phyloP scores from a whole-genome alignment of 2,329 filamentous ascomycete species.

The Calonectria fujianensis region DNA sequence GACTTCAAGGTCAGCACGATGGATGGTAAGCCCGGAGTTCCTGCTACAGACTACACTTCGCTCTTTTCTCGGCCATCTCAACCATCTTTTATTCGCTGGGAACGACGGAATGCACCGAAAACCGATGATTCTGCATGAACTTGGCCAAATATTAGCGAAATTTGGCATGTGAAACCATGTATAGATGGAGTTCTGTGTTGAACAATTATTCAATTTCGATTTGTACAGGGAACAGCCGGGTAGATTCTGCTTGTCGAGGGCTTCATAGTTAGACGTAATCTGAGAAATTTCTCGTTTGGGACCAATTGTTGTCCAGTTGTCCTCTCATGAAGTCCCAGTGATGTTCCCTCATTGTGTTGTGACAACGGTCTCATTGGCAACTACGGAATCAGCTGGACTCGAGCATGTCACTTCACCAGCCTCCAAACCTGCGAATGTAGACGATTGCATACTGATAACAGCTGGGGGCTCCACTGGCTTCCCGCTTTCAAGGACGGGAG shows the following conservation, averaged over 20 bases:
- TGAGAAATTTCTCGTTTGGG: neutral
- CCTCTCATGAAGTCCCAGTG: neutral
- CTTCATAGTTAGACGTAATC: neutral
- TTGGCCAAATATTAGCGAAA: neutral
- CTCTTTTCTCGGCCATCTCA: constrained; percentile 62
- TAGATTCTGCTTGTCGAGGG: neutral
- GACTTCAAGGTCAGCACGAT: constrained; percentile 76
- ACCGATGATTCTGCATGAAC: neutral
- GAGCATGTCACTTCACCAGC: neutral
- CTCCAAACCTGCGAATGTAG: neutral
- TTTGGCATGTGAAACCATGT: neutral
- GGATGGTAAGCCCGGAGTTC: constrained; percentile 73
- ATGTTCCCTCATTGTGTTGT: neutral
- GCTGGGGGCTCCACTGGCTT: neutral
- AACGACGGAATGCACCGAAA: constrained; percentile 47
- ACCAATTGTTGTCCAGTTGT: neutral
- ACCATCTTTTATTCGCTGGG: constrained; percentile 60
- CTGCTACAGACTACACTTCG: constrained; percentile 79
- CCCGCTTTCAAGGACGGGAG: neutral
- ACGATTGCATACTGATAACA: no score
- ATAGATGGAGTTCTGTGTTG: neutral
- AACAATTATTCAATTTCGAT: neutral
- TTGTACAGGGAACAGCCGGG: neutral
- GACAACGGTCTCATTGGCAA: neutral
- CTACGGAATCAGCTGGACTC: neutral